Evolutionary conservation across 306 rosid species (phyloP).

Genomic region (peach (Prunus persica)): Prunus_persica_NCBIv2 NC_034009.1:857501-858000

Average conservation of each 20-base stretch:
- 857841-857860: not conserved
- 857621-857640: too few species aligned
- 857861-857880: not conserved
- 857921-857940: conserved; percentile 1
- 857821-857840: not conserved
- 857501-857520: not conserved
- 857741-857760: too few species aligned
- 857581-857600: not conserved
- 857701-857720: too few species aligned
- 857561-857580: not conserved
- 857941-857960: conserved; percentile 7
- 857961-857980: conserved; percentile 5
- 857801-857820: not conserved
- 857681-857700: too few species aligned
- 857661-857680: accelerated
- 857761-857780: too few species aligned
- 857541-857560: not conserved
- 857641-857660: not conserved
- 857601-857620: not conserved
- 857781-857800: accelerated
- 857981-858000: not conserved
- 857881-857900: not conserved
- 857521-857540: not conserved
- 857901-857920: not conserved
- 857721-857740: too few species aligned